Evolutionary conservation across 129 eudicot genomes (phyloP), one percentile per base, ranked within the genome.

Genomic region (Chrysanthemum seticuspe): DNA sequence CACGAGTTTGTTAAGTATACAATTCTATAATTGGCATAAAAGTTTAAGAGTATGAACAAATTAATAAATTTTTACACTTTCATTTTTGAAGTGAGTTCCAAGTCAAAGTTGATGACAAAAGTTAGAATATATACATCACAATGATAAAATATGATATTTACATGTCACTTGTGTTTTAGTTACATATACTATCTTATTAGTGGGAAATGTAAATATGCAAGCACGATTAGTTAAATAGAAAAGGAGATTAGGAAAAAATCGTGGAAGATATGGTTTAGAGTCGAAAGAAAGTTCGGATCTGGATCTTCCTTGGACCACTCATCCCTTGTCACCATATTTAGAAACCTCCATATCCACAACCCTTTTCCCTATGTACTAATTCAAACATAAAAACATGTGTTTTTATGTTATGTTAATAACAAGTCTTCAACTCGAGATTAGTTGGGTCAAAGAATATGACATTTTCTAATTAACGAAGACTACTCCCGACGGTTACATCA

Each of bases 241-340:
- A 19, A 18, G 9, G 19, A 61, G 69, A 29, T 29, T 68, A 8
- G 7, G 49, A 51, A 78, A 40, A 62, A 34, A 77, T 78, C 81
- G 7, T 65, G 62, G 82, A 78, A 78, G 82, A 78, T 78, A 63
- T 62, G 77, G 49, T 65, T 55, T 72, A 19, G 82, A 78, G 82
- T 78, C 74, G 78, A 65, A 78, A 72, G 78, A 65, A 78, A 72
- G 72, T 56, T 65, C 82, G 82, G 69, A 78, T 72, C 67, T 34
- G 82, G 82, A 72, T 78, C 74, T 78, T 78, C 64, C 82, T 78
- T 65, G 82, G 68, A 73, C 68, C 52, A 23, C 56, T 56, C 63
- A 78, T 56, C 49, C 73, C 29, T 59, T 78, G 73, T 78, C 78
- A 78, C 68, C 73, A 62, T 13, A 31, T 52, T 64, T 56, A 47